Base-by-base conservation (phyloP, 345 rosid genomes). In the Populus davidiana region DNA sequence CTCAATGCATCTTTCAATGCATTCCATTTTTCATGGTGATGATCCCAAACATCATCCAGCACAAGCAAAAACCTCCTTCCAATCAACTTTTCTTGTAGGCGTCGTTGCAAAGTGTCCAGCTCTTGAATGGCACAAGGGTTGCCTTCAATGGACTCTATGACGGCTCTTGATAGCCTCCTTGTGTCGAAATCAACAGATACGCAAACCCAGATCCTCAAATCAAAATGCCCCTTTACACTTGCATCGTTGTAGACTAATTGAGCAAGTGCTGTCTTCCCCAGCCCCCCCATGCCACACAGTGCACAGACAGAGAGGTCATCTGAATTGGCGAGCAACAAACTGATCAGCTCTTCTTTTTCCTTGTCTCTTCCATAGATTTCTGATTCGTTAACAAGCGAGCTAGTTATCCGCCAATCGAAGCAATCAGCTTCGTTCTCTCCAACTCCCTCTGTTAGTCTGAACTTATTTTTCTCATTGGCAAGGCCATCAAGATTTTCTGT, bases 141-240 rank as follows among this genome's bases (percentile, higher is more conserved):
- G 12, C 25, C 72, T 31, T 41, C 72, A 35, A 67, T 52, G 23
- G 65, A 47, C 50, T 75, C 71, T 20, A 66, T 1, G 3, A 66
- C 66, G 29, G 63, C 78, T 29, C 71, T 66, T 5, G 13, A 2
- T 43, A 75, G 4, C 21, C 78, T 43, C 43, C 8, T 49, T 18
- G 66, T 5, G 4, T 75, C 78, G 67, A 75, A 75, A 65, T 75
- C 71, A 44, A n/a, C 78, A 41, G 78, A 64, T 2, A 75, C 78
- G 47, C 78, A 75, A 0, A 75, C 44, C 78, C 78, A 65, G 5
- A 64, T 75, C 27, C 63, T 65, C 35, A 31, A 0, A 16, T 44
- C 33, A 75, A 75, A 75, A 65, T 49, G 27, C 17, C 2, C 2
- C 1, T 64, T 14, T 25, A 65, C 14, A 0, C 21, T 36, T 61